Evolutionary conservation across 306 rosid genomes (phyloP).

Genomic region (Fagus crenata): DNA sequence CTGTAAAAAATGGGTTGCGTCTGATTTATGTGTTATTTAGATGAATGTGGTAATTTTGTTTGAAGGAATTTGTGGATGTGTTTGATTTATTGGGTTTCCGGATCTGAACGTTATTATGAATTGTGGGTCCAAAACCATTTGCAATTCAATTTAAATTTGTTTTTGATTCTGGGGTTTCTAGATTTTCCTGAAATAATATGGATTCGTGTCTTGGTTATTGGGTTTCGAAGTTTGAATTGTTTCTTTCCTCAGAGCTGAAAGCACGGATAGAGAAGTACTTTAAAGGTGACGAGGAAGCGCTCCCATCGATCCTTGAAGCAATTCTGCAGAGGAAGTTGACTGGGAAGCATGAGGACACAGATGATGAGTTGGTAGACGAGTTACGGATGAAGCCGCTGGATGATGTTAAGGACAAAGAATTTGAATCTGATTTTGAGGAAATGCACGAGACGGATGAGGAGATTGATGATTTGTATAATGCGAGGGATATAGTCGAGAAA

Average conservation of each 20-base stretch:
- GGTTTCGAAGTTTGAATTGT: constrained; percentile 5
- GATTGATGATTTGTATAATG: constrained; percentile 67
- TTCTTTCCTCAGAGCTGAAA: constrained; percentile 55
- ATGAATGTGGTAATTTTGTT: neutral
- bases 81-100: constrained; percentile 2
- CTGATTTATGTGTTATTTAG: neutral
- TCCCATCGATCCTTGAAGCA: constrained; percentile 63
- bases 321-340: constrained; percentile 62
- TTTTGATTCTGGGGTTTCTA: neutral
- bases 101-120: neutral
- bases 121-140: neutral
- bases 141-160: constrained; percentile 1
- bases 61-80: neutral
- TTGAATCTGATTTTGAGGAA: constrained; percentile 79
- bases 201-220: neutral
- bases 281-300: constrained; percentile 67
- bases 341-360: constrained; percentile 75
- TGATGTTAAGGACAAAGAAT: constrained; percentile 41
- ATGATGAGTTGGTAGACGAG: constrained; percentile 67
- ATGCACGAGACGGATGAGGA: constrained; percentile 65
- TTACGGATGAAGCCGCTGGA: constrained; percentile 49
- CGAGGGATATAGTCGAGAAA: constrained; percentile 59
- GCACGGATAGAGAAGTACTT: constrained; percentile 57
- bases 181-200: neutral
- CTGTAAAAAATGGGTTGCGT: neutral